Evolutionary conservation across 2,329 filamentous ascomycete genomes (phyloP), one percentile per base, ranked within the genome.

Genomic region (Colletotrichum ledebouriae): DNA sequence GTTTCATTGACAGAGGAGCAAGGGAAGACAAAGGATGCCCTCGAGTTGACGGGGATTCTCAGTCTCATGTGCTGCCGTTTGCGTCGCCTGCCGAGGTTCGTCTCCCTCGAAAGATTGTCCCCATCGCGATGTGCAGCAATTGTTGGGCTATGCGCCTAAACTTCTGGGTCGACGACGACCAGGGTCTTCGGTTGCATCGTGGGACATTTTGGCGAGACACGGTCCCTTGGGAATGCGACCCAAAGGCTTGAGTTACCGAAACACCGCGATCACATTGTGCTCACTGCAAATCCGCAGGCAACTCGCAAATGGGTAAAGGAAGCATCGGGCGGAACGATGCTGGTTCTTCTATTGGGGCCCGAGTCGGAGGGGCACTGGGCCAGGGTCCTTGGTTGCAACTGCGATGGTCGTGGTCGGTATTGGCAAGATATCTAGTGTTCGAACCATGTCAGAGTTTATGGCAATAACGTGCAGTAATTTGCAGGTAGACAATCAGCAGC

Each of bases 191-290:
- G 52, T 63, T 33, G 46, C 55, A 59, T 59, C 37, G 62, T 59
- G 44, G 55, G 53, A 64, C 57, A 44, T 9, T 37, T 64, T 46
- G 60, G 53, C 46, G 46, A 50, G 46, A 50, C 37, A 42, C 17
- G 20, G 52, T 15, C 59, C 64, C 52, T 49, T 33, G 59, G 60
- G 17, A n/a, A 59, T 67, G n/a, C 44, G 59, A 63, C 60, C 65
- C 60, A 64, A 59, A 58, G 39, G 22, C 20, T 42, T 58, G 64
- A 53, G 37, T 52, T 42, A 13, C 33, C 37, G 44, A 53, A 46
- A 58, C 37, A 39, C 25, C 15, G 29, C 42, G 33, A 33, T 41
- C 13, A 20, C 61, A 20, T 6, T 17, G 11, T 34, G n/a, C 49
- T 52, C 22, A 55, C 11, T 22, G 3, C 22, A 22, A 3, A 4